Evolutionary conservation across 2,329 filamentous ascomycete genomes (phyloP), one percentile per base, ranked within the genome.

Genomic region (Pezicula radicicola): DNA sequence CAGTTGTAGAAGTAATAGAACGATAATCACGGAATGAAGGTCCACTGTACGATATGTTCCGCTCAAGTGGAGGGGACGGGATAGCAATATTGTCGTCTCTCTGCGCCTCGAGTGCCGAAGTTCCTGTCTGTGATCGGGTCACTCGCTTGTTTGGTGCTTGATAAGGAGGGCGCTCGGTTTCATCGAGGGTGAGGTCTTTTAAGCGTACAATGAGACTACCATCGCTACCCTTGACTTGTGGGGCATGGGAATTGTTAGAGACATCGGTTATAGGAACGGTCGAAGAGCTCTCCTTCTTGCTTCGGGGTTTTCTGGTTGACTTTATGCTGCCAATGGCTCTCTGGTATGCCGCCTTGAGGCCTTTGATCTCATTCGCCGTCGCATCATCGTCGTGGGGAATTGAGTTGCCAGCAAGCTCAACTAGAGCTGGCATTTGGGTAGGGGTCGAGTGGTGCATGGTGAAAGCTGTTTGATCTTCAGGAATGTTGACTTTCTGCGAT

Each of bases 271-370:
- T 50, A 7, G 55, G 51, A 42, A 49, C 45, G 27, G 51, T 46
- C 27, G 48, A 45, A 19, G 57, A 61, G 36, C 53, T 59, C 46
- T 60, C 60, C 44, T 56, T 63, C 49, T 57, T 64, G 44, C 52
- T 58, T 52, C 42, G 57, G 12, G 42, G 47, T 51, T 62, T 67
- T 43, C 56, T 64, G 37, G 42, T 46, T 50, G 56, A 62, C 53
- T 63, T 67, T 18, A 49, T 55, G 46, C 51, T 48, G 2, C 65
- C 61, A 53, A 67, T 60, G 36, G 64, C 64, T 44, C 43, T 59
- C 49, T 61, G 58, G 54, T 66, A 68, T 21, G 64, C 66, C 42
- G 64, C 64, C 52, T 68, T 68, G 25, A 68, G 55, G 37, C 55
- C 55, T 50, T 64, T 66, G 30, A 67, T 46, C 44, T 67, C 60